A percentile compares a stretch with the other conserved stretches of the same genome.
Conservation (phyloP, 169 alveolate species). For the Cryptosporidium canis region DNA sequence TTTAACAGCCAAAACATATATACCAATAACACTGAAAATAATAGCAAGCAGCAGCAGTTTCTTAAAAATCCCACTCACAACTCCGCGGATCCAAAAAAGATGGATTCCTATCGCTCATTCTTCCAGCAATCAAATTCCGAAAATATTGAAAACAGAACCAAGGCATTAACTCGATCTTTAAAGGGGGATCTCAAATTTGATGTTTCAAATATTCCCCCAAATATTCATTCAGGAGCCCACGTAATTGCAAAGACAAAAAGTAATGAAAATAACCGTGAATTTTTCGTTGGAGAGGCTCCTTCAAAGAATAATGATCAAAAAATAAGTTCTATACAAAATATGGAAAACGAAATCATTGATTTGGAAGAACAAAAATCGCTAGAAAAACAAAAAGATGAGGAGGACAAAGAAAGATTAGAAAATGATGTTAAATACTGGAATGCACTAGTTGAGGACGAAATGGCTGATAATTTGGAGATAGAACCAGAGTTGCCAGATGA, state of each 20-base stretch:
- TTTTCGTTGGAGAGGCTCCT: constrained; percentile 2
- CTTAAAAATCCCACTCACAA: constrained; percentile 1
- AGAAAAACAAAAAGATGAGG: background rate
- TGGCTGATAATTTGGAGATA: constrained; percentile 4
- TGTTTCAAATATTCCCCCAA: constrained; percentile 47
- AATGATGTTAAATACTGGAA: constrained; percentile 39
- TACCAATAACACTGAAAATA: background rate
- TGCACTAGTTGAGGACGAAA: constrained; percentile 28
- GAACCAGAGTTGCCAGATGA: constrained; percentile 49
- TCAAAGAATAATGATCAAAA: background rate
- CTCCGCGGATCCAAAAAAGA: constrained; percentile 3
- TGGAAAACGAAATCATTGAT: constrained; percentile 25
- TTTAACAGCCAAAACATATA: background rate
- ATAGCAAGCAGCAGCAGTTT: background rate
- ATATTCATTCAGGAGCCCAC: background rate
- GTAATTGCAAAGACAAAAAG: constrained; percentile 12
- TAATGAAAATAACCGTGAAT: background rate
- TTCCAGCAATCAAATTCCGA: background rate
- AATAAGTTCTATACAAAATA: background rate
- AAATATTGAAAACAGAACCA: background rate
- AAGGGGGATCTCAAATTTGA: constrained; percentile 13
- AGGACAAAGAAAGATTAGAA: background rate
- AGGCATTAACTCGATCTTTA: constrained; percentile 30
- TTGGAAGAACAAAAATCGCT: background rate
- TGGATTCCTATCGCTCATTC: background rate